Base-by-base conservation (phyloP, 257 asterid species). In the Galeopsis tetrahit region DNA sequence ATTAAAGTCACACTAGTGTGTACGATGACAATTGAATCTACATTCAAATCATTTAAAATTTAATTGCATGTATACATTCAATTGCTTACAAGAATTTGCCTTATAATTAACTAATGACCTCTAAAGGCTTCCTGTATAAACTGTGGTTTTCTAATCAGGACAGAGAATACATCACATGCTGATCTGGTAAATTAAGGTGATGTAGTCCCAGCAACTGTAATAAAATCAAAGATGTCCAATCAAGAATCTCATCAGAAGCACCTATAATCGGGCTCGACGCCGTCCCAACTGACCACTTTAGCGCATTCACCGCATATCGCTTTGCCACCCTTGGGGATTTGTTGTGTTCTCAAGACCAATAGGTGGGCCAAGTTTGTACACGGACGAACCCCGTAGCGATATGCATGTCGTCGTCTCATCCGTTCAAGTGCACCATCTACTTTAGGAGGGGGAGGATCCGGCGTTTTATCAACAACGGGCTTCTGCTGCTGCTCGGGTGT, bases 251-350 rank as follows among this genome's bases (percentile, higher is more conserved):
- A 32, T 52, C 59, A 58, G 3, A 9, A 72, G 53, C 71, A 68
- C 74, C 74, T 78, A 11, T 78, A 33, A 68, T 80, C 88, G 42
- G 76, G 65, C 69, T 76, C 53, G 71, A 86, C 80, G 34, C 80
- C 82, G 77, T 84, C 97, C 97, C 97, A 88, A 36, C 86, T 82
- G 0, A 95, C 85, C 74, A 72, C 90, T 56, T 72, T 79, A 46
- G 95, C 96, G 66, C 99, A 94, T 74, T 95, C 96, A 43, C 99
- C 99, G 43, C 99, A 95, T 35, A 95, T 82, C 0, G 98, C 84
- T 66, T 61, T 73, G 66, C 97, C 89, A 4, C 94, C 98, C 33
- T 11, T 63, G 73, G 81, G 83, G 60, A 86, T 80, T 3, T 86
- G 82, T 65, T 91, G 97, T 70, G 88, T 85, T 77, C 85, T 82